These are phyloP conservation scores for Didymella exigua DNA, from an alignment of 2,329 filamentous ascomycete species.

Conservation along the genomic window DNA sequence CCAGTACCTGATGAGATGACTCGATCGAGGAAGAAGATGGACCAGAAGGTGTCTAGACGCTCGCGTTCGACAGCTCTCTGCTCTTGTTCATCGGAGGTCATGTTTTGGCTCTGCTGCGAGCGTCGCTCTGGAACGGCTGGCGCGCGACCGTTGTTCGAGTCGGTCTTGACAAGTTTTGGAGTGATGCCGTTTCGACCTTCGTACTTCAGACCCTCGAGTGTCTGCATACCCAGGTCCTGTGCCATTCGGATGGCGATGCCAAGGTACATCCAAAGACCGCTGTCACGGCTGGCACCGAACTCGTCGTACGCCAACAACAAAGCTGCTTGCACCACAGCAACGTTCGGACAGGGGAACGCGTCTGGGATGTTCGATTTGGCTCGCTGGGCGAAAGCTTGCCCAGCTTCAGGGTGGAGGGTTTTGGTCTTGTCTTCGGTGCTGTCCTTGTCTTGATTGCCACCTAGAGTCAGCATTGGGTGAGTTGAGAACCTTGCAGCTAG, in stretches of 20 bases:
- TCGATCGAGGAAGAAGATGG: slow-evolving; percentile 84
- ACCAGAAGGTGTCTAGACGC: slow-evolving; percentile 86
- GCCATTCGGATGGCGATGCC: slow-evolving; percentile 86
- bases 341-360: slow-evolving; percentile 79
- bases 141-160: slow-evolving; percentile 50
- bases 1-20: slow-evolving; percentile 89
- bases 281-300: slow-evolving; percentile 87
- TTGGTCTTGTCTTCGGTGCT: slow-evolving; percentile 24
- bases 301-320: slow-evolving; percentile 86
- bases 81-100: slow-evolving; percentile 52
- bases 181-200: slow-evolving; percentile 62
- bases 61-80: slow-evolving; percentile 76
- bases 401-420: slow-evolving; percentile 66
- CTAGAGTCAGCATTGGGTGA: slow-evolving; percentile 58
- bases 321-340: slow-evolving; percentile 83
- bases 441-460: slow-evolving; percentile 53
- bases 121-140: slow-evolving; percentile 56
- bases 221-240: slow-evolving; percentile 80
- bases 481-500: slow-evolving; percentile 79
- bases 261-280: slow-evolving; percentile 91
- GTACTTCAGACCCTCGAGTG: slow-evolving; percentile 72
- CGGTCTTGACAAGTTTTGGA: slow-evolving; percentile 59
- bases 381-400: slow-evolving; percentile 77
- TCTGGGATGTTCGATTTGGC: slow-evolving; percentile 84
- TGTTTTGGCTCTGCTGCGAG: slow-evolving; percentile 53